These are phyloP conservation scores for Tolypocladium endophyticum DNA, from an alignment of 2,329 filamentous ascomycete species.

Conservation along the genomic window DNA sequence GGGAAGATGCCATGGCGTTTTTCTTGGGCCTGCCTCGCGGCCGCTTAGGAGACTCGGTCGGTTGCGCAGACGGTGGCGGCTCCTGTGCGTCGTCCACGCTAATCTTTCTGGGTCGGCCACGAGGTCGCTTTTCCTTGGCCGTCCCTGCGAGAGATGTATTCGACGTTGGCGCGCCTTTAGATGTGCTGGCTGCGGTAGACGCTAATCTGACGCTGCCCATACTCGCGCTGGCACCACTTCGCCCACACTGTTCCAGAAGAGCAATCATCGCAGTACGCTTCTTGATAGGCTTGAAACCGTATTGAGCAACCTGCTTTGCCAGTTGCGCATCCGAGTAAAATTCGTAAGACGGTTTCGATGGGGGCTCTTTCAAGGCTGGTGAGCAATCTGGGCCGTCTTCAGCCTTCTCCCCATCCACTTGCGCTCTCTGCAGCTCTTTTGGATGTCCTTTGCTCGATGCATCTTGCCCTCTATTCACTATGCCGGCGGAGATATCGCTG, in stretches of 20 bases:
- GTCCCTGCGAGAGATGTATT: neutral
- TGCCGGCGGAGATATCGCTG: slow-evolving; percentile 10
- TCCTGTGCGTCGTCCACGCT: slow-evolving; percentile 15
- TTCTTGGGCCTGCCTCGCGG: slow-evolving; percentile 33
- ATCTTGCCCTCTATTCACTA: neutral
- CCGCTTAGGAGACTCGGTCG: slow-evolving; percentile 21
- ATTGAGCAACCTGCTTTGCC: slow-evolving; percentile 48
- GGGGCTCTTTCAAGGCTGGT: neutral
- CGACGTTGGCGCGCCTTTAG: neutral
- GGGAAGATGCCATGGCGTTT: slow-evolving; percentile 4
- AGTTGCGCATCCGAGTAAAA: slow-evolving; percentile 53
- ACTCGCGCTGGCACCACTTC: slow-evolving; percentile 22
- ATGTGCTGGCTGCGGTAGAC: neutral
- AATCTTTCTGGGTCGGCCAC: slow-evolving; percentile 22
- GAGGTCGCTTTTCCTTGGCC: slow-evolving; percentile 14
- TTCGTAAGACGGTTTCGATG: slow-evolving; percentile 43
- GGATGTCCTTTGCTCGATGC: neutral
- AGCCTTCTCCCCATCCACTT: neutral
- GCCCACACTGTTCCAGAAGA: slow-evolving; percentile 61
- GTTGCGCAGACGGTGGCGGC: slow-evolving; percentile 23
- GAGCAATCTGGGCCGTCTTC: neutral
- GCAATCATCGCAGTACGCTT: slow-evolving; percentile 59
- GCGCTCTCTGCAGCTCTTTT: neutral
- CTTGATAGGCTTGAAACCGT: slow-evolving; percentile 65
- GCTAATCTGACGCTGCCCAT: neutral